Evolutionary conservation across 192 early-diverging fungal species (phyloP).

Genomic region (Umbelopsis vinacea): DNA sequence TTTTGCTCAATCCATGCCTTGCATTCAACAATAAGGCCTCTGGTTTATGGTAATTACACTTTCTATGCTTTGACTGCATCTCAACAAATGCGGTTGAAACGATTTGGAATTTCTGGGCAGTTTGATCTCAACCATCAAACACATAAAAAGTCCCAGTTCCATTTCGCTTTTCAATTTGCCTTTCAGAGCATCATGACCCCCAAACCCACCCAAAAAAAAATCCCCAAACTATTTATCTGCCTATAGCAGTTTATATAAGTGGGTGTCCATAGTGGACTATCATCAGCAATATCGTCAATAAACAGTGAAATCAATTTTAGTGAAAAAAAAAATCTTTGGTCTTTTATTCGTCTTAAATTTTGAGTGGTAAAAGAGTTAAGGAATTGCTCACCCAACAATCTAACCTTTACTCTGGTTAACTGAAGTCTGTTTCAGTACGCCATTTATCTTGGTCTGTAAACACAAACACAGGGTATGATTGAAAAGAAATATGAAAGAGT

Average conservation of each 20-base stretch:
- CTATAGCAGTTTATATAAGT: conserved; percentile 8
- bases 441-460: too few relatives aligned
- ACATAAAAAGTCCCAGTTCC: conserved; percentile 24
- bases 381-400: too few relatives aligned
- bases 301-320: not conserved
- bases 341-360: not conserved
- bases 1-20: not conserved
- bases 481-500: too few relatives aligned
- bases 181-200: not conserved
- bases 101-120: conserved; percentile 16
- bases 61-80: conserved; percentile 17
- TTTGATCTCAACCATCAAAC: conserved; percentile 22
- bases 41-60: not conserved
- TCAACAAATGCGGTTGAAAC: conserved; percentile 25
- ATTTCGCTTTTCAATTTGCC: conserved; percentile 2
- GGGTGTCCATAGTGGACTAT: conserved; percentile 19
- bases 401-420: too few relatives aligned
- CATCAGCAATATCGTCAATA: not conserved
- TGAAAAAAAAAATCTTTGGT: not conserved
- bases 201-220: not conserved
- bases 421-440: too few relatives aligned
- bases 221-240: not conserved
- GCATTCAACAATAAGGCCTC: conserved; percentile 13
- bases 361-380: not conserved
- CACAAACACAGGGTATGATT: too few relatives aligned